A percentile compares a stretch with the other conserved stretches of the same genome.
These are phyloP conservation scores for Thozetella sp. DNA, from an alignment of 495 filamentous ascomycete species.

Conservation along the genomic window DNA sequence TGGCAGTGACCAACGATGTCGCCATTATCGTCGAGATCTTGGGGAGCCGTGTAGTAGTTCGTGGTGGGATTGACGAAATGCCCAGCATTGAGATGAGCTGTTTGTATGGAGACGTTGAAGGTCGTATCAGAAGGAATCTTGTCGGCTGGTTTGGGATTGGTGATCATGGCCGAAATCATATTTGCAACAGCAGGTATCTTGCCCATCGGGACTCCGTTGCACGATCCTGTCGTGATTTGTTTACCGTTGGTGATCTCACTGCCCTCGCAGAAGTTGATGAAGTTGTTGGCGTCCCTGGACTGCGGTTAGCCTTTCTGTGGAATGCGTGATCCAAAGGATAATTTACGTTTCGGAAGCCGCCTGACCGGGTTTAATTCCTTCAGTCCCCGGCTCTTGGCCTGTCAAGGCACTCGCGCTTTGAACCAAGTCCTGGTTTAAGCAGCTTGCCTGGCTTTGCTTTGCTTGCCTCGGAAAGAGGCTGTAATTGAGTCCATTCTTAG, in stretches of 20 bases:
- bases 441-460: too few species aligned
- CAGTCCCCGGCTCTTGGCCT: too few species aligned
- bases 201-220: conserved; percentile 61
- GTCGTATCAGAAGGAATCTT: conserved; percentile 38
- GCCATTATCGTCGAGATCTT: conserved; percentile 41
- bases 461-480: too few species aligned
- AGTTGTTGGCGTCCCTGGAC: conserved; percentile 38
- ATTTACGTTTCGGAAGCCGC: too few species aligned
- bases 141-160: conserved; percentile 37
- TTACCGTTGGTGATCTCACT: conserved; percentile 53
- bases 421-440: too few species aligned
- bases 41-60: conserved; percentile 61
- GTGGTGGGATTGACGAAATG: conserved; percentile 53
- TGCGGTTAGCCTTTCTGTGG: too few species aligned
- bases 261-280: conserved; percentile 54
- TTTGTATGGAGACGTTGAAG: conserved; percentile 56
- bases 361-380: too few species aligned
- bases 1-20: conserved; percentile 61
- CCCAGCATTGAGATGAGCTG: conserved; percentile 54
- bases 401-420: too few species aligned
- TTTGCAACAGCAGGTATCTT: conserved; percentile 54
- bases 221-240: conserved; percentile 49
- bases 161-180: conserved; percentile 63
- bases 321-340: too few species aligned
- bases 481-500: too few species aligned